Base-by-base conservation (phyloP, 331 rosid genomes). In the Malus hybrid region DNA sequence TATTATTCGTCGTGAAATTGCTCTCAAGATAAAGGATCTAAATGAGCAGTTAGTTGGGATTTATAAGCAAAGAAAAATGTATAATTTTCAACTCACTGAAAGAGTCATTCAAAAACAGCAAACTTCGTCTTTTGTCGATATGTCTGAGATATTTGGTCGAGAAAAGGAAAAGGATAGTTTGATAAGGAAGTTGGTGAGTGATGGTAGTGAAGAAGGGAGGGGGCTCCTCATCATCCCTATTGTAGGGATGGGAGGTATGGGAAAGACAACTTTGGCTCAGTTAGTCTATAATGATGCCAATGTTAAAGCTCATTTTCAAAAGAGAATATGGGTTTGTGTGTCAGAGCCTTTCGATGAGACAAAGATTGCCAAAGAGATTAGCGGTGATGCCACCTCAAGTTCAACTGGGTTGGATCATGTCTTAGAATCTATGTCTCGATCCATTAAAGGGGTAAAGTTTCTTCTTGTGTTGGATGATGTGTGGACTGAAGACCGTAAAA, bases 381-480 rank as follows among this genome's bases (percentile, higher is more conserved):
- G 5, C 3, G 22, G 33, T n/a, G 32, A 60, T 5, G 7, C 74
- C 14, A 13, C 13, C 10, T 4, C 69, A 14, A 18, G 0, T 12
- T 22, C 69, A 32, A 13, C 6, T 64, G 70, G 29, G 19, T 11
- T 36, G 16, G 70, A 77, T 18, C 48, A 42, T 42, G 48, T 10
- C 48, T 10, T 42, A 42, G 48, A 42, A 42, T 42, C 13, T 42
- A 10, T 42, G 48, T 42, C 48, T 10, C 1, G 2, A 20, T 29
- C 71, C 8, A 14, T 77, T 20, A 6, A 14, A 5, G n/a, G 2
- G 5, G 16, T 70, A 16, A 29, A 19, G 48, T 56, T 68, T 59
- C 69, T 76, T 19, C 60, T 76, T 3, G 74, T 68, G 29, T 60
- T 76, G 14, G 81, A 77, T 18, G 81, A 77, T 42, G 65, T 70